Conservation (phyloP, 352 stramenopile species). For the Phytophthora agathidicida region DNA sequence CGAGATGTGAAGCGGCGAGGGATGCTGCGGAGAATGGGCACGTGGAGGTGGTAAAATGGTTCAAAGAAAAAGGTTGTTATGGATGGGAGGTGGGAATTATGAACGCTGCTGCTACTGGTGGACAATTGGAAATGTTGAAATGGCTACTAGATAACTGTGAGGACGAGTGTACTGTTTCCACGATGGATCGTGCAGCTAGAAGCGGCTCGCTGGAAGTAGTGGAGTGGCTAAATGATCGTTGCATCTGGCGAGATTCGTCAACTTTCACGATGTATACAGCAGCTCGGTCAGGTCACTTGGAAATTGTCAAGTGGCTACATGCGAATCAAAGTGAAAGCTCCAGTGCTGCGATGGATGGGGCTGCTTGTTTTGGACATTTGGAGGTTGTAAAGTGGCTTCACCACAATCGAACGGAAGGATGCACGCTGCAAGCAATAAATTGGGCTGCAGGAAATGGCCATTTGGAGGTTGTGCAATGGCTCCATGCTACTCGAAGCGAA, state of each 20-base stretch:
- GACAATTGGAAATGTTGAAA: conserved; percentile 6
- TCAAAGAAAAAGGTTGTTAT: conserved; percentile 7
- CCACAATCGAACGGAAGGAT: conserved; percentile 5
- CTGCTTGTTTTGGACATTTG: conserved; percentile 10
- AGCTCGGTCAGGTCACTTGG: conserved; percentile 5
- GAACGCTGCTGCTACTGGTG: conserved; percentile 3
- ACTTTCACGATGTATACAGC: conserved; percentile 12
- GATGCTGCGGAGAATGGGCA: conserved; percentile 11
- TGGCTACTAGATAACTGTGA: conserved; percentile 13
- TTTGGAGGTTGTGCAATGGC: conserved; percentile 14
- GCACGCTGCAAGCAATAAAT: conserved; percentile 8
- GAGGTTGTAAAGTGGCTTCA: conserved; percentile 15
- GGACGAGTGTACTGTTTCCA: not conserved
- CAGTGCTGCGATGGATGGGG: conserved; percentile 4
- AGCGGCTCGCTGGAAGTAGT: conserved; percentile 6
- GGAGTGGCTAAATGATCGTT: conserved; percentile 20
- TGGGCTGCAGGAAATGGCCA: conserved; percentile 6
- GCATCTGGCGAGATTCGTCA: not conserved
- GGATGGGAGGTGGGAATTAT: conserved; percentile 7
- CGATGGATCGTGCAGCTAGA: conserved; percentile 7
- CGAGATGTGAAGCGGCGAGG: conserved; percentile 7
- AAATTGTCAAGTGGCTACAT: conserved; percentile 11
- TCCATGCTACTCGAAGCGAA: conserved; percentile 18
- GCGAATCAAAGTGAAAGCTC: not conserved
- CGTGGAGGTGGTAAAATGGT: conserved; percentile 15